phyloP scores from a whole-genome alignment of 163 green algal species.

The Scenedesmus sp. region DNA sequence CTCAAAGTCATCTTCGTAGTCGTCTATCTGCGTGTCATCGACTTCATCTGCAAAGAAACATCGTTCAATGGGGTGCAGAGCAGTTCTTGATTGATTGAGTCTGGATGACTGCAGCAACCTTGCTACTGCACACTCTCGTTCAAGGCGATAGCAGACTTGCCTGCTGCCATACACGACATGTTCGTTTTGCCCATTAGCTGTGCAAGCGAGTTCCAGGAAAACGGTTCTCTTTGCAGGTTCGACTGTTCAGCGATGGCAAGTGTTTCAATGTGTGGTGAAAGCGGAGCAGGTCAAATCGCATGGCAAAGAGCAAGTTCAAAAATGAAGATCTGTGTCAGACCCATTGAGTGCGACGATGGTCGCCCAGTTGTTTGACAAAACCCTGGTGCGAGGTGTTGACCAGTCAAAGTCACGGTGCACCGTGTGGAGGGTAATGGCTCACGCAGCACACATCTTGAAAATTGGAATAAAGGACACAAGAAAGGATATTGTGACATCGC shows the following conservation, averaged over 20 bases:
- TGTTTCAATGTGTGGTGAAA: neutral
- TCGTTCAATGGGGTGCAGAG: neutral
- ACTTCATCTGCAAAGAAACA: neutral
- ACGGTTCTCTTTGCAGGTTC: too few species aligned
- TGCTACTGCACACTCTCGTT: neutral
- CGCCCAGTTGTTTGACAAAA: too few species aligned
- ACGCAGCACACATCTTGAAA: too few species aligned
- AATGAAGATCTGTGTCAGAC: too few species aligned
- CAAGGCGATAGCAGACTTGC: neutral
- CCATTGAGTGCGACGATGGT: too few species aligned
- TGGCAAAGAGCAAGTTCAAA: too few species aligned
- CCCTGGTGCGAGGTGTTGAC: too few species aligned
- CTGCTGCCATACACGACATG: neutral
- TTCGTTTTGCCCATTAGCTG: neutral
- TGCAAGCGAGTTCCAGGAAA: neutral
- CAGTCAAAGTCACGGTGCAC: too few species aligned
- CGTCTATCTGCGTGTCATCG: neutral
- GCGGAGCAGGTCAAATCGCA: too few species aligned
- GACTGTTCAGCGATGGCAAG: neutral
- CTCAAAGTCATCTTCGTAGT: slow-evolving; percentile 34
- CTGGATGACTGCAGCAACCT: neutral
- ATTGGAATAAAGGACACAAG: too few species aligned
- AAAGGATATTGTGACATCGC: too few species aligned
- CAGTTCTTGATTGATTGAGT: neutral
- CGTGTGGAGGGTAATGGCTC: too few species aligned